Evolutionary conservation across 306 rosid genomes (phyloP), one percentile per base, ranked within the genome.

Genomic region (Acacia melanoxylon): DNA sequence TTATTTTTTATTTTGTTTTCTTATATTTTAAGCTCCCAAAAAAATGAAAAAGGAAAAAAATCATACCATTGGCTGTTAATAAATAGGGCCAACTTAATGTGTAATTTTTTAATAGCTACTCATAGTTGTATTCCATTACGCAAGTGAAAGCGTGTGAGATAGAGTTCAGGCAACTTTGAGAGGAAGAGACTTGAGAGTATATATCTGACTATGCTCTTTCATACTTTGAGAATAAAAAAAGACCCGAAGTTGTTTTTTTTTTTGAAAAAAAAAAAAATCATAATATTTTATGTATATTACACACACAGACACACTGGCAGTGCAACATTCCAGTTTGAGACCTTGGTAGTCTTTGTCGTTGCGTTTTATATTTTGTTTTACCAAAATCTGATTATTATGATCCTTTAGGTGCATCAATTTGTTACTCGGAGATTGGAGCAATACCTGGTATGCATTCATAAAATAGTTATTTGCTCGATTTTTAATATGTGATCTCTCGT

Each of bases 391-490:
- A 84, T 78, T 20, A 44, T 77, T 79, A 48, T 75, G n/a, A 56
- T 19, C 61, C 54, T 84, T 84, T 80, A 95, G 98, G 98, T 83
- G 68, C 89, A 74, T 83, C 93, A 90, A 86, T 95, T 95, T 83
- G 94, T 95, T 74, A 86, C 86, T 76, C 92, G 98, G 72, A 90
- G 98, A 87, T 82, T 95, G 63, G 98, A 95, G 91, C 98, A 95
- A 74, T 93, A 84, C 92, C 86, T 95, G 98, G 97, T 95, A 89
- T 37, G 91, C 41, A 31, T 85, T 82, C 37, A 17, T 37, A 69
- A 70, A 27, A 44, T 66, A 51, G 61, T 78, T 74, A 65, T 44
- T 76, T 61, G 15, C 63, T 42, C 75, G 42, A 54, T 19, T 7
- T 54, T 54, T 19, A 54, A 54, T 52, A 1, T 19, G 25, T n/a